Base-by-base conservation (phyloP, 495 filamentous ascomycete species). In the Zalerion maritima region DNA sequence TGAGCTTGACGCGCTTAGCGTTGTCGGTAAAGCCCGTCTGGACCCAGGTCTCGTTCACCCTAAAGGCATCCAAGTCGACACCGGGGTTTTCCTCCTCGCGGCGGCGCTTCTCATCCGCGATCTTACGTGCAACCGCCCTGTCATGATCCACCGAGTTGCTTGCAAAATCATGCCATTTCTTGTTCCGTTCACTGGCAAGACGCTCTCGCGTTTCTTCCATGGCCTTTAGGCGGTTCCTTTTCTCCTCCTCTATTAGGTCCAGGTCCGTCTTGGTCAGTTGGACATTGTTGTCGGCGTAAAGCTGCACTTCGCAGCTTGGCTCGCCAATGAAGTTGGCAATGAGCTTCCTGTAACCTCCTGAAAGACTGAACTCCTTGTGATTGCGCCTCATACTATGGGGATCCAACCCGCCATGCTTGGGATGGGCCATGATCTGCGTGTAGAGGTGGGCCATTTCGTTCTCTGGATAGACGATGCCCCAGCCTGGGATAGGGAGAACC, bases 401-500 rank as follows among this genome's bases (percentile, higher is more conserved):
- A 52, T 91, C 73, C 17, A 96, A 54, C 1, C 56, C 62, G 6
- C 85, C 85, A 26, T 84, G 84, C 25, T 69, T 67, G 26, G 75
- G 64, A 30, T 64, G 76, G 9, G 47, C 67, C 91, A 97, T 96
- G 51, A 94, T 89, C 6, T 63, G 54, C 32, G 60, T 62, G 50
- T 96, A 97, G 47, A 75, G 85, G 6, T 73, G 67, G 9, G 72
- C 75, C 41, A 94, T 69, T n/a, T 68, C 67, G 42, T 94, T 94
- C 2, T 58, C 46, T 2, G 89, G 89, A 45, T 96, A 97, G 5
- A 77, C 49, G 18, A 94, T 69, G 40, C 94, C 86, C 52, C 69
- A 96, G 18, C 89, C 89, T 4, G 91, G 87, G 8, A 77, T 74
- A n/a, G 89, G 85, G 2, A 97, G 64, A n/a, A 97, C 87, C 31